These are phyloP conservation scores for Fraxinus floribunda DNA, from an alignment of 305 asterid species.

Conservation along the genomic window DNA sequence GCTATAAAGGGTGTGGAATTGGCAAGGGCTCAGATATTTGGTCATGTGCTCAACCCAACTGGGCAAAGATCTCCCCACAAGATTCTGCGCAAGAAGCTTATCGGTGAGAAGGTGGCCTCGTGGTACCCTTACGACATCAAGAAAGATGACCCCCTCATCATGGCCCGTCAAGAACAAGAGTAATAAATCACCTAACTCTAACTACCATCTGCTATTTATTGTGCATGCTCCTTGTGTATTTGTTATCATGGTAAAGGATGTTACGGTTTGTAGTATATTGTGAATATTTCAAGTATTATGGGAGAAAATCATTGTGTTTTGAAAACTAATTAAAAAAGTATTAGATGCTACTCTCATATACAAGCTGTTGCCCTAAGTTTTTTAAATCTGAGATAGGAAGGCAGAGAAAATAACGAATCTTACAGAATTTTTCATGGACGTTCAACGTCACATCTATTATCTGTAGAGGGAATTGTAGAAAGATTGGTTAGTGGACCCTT, in stretches of 20 bases:
- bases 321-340: neutral
- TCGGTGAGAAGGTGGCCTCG: slow-evolving; percentile 70
- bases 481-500: neutral
- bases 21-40: slow-evolving; percentile 87
- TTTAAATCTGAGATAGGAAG: neutral
- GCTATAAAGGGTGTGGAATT: slow-evolving; percentile 72
- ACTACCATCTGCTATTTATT: neutral
- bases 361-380: neutral
- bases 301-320: neutral
- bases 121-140: slow-evolving; percentile 81
- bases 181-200: slow-evolving; percentile 28
- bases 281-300: neutral
- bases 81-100: slow-evolving; percentile 73
- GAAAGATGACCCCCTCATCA: slow-evolving; percentile 62
- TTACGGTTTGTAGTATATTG: neutral
- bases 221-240: neutral
- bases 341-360: neutral
- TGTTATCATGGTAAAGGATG: slow-evolving; percentile 8
- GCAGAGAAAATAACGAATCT: neutral
- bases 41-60: slow-evolving; percentile 75
- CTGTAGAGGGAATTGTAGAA: neutral
- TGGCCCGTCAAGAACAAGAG: slow-evolving; percentile 71
- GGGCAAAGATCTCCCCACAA: slow-evolving; percentile 83
- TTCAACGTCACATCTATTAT: neutral
- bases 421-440: neutral